Evolutionary conservation across 768 basidiomycete species (phyloP).

Genomic region (Chlorophyllum brunneum): DNA sequence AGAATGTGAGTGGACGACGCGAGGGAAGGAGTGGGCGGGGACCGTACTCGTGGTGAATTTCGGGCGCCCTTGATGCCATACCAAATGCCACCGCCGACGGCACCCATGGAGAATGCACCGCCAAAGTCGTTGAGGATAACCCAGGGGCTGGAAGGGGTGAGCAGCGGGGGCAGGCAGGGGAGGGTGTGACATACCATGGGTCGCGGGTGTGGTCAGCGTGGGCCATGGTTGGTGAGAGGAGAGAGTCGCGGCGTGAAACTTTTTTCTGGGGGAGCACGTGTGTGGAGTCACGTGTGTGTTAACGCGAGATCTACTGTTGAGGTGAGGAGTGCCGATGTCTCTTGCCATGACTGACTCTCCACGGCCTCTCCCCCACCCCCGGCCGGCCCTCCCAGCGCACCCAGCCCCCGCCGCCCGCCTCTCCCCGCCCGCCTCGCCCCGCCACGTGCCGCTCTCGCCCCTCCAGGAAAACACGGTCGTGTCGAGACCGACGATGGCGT

Average conservation of each 20-base stretch:
- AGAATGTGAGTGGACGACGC: constrained; percentile 13
- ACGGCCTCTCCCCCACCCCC: no score
- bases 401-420: no score
- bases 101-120: constrained; percentile 97
- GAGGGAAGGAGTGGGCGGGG: neutral
- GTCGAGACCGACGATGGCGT: no score
- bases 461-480: constrained; percentile 45
- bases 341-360: constrained; percentile 13
- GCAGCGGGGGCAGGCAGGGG: neutral
- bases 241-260: constrained; percentile 12
- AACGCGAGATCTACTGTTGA: constrained; percentile 6
- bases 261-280: constrained; percentile 9
- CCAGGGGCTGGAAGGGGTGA: constrained; percentile 69
- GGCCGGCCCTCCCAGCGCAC: no score
- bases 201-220: constrained; percentile 93
- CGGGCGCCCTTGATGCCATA: constrained; percentile 97
- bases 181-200: constrained; percentile 62
- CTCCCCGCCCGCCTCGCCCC: no score
- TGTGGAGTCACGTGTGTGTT: constrained; percentile 12
- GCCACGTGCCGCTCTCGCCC: no score
- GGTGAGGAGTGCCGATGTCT: constrained; percentile 12
- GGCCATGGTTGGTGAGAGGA: constrained; percentile 49
- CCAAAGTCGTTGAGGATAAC: constrained; percentile 98
- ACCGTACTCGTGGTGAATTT: constrained; percentile 87
- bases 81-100: constrained; percentile 97